Evolutionary conservation across 345 rosid genomes (phyloP).

Genomic region (Mercurialis annua): DNA sequence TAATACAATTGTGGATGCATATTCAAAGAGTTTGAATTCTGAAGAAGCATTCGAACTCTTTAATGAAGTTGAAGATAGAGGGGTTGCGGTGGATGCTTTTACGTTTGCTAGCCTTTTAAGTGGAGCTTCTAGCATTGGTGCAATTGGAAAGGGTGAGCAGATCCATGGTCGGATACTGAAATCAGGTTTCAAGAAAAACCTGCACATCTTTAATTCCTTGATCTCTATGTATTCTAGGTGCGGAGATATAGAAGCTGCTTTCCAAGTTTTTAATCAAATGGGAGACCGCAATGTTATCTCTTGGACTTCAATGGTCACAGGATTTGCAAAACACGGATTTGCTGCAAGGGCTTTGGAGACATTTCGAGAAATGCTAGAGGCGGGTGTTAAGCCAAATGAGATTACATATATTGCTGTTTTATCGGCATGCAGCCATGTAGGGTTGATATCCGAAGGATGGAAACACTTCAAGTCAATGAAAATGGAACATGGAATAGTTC

Average conservation of each 20-base stretch:
- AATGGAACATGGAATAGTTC: conserved; percentile 51
- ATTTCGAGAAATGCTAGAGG: conserved; percentile 49
- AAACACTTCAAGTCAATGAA: conserved; percentile 55
- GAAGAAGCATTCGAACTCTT: conserved; percentile 45
- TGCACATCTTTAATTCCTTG: conserved; percentile 50
- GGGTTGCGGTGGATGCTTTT: conserved; percentile 46
- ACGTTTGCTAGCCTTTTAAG: conserved; percentile 68
- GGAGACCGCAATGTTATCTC: conserved; percentile 49
- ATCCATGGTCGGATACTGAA: conserved; percentile 55
- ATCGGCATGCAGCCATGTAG: conserved; percentile 72
- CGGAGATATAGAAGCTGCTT: conserved; percentile 56
- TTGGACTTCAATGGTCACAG: conserved; percentile 79
- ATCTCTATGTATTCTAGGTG: conserved; percentile 77
- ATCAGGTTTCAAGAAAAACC: conserved; percentile 43
- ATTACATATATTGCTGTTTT: conserved; percentile 63
- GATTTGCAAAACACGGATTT: conserved; percentile 68
- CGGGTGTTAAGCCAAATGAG: conserved; percentile 51
- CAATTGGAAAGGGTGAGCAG: conserved; percentile 61
- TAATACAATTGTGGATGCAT: conserved; percentile 51
- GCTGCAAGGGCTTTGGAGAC: conserved; percentile 55
- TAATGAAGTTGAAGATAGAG: conserved; percentile 37
- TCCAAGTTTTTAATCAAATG: conserved; percentile 50
- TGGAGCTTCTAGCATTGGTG: conserved; percentile 57
- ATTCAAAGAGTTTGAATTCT: conserved; percentile 42
- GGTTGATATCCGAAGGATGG: conserved; percentile 68